phyloP scores from a whole-genome alignment of 768 basidiomycete genomes.

The Kwoniella sp. region DNA sequence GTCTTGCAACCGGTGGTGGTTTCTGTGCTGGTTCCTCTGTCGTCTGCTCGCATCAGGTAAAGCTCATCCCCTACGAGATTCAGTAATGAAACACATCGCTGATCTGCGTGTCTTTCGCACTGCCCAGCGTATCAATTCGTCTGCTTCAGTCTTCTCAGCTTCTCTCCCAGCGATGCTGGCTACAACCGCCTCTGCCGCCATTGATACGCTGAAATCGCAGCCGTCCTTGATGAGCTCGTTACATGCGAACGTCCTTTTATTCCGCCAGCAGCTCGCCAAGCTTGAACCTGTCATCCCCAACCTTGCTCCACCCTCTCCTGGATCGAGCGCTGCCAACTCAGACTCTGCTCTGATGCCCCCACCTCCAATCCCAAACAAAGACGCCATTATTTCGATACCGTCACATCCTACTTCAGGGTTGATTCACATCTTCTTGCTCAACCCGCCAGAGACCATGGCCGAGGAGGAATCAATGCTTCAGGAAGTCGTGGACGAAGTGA shows the following conservation, averaged over 20 bases:
- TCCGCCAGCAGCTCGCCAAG: constrained; percentile 79
- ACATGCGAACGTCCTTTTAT: constrained; percentile 75
- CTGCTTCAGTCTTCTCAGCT: constrained; percentile 94
- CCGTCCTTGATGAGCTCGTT: constrained; percentile 75
- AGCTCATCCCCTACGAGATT: constrained; percentile 22
- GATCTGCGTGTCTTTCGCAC: neutral
- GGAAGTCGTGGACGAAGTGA: constrained; percentile 85
- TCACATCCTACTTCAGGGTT: constrained; percentile 84
- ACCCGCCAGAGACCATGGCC: constrained; percentile 53
- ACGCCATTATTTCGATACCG: constrained; percentile 73
- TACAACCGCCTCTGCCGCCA: constrained; percentile 82
- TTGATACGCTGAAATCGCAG: constrained; percentile 73
- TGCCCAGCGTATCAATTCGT: constrained; percentile 85
- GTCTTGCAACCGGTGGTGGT: constrained; percentile 80
- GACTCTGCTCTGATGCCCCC: constrained; percentile 10
- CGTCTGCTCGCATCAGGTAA: constrained; percentile 85
- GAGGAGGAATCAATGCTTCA: constrained; percentile 80
- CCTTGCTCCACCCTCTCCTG: constrained; percentile 12
- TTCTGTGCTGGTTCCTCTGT: constrained; percentile 88
- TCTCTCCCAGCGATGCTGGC: constrained; percentile 87
- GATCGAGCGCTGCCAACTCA: neutral
- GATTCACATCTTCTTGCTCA: constrained; percentile 73
- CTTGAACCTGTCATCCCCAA: constrained; percentile 60
- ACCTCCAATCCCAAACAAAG: constrained; percentile 30
- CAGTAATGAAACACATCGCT: constrained; percentile 3